Evolutionary conservation across 192 early-diverging fungal genomes (phyloP).

Genomic region (Lobosporangium transversale): DNA sequence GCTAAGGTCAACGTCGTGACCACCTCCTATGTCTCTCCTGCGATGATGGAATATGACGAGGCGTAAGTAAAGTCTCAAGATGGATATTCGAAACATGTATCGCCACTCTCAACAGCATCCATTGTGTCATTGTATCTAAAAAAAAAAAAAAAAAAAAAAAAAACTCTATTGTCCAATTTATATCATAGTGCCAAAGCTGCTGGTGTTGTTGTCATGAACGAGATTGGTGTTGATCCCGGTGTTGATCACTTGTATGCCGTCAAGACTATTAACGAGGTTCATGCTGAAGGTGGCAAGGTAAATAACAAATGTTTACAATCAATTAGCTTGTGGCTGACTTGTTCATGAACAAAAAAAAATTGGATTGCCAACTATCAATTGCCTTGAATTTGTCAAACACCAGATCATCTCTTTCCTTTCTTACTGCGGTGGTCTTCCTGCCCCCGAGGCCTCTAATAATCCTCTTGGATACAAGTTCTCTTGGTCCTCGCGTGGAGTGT

Average conservation of each 20-base stretch:
- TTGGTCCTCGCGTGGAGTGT: constrained; percentile 98
- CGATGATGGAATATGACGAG: constrained; percentile 89
- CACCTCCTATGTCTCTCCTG: constrained; percentile 95
- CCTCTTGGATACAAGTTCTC: constrained; percentile 99
- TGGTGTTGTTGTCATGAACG: constrained; percentile 94
- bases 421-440: constrained; percentile 98
- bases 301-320: too few relatives aligned
- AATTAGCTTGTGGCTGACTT: too few relatives aligned
- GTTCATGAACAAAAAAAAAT: too few relatives aligned
- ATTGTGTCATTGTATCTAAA: too few relatives aligned
- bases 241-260: constrained; percentile 95
- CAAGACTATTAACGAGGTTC: constrained; percentile 92
- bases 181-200: constrained; percentile 78
- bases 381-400: too few relatives aligned
- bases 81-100: background rate
- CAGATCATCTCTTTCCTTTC: constrained; percentile 86
- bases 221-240: constrained; percentile 98
- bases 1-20: constrained; percentile 95
- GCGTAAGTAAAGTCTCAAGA: too few relatives aligned
- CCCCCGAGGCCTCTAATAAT: constrained; percentile 96
- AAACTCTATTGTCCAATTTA: too few relatives aligned
- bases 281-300: constrained; percentile 82
- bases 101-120: too few relatives aligned
- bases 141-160: too few relatives aligned
- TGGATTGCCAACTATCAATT: too few relatives aligned